Percentiles rank a stretch among this genome's conserved stretches.
These are phyloP conservation scores for Limnomonas spitsbergensis DNA, from an alignment of 139 green algal genomes.

Conservation along the genomic window DNA sequence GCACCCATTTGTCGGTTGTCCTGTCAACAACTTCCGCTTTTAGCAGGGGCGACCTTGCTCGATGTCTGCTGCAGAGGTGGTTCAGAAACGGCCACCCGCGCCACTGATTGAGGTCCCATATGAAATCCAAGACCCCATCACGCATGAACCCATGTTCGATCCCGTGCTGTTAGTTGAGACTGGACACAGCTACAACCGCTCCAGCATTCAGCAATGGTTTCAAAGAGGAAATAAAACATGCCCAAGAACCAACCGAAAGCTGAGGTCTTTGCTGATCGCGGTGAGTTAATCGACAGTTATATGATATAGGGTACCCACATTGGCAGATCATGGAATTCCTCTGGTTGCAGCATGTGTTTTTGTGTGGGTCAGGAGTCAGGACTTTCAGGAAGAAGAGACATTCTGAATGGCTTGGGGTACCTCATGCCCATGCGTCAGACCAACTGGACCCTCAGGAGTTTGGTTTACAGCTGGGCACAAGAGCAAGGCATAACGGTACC, in stretches of 20 bases:
- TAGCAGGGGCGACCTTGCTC: background rate
- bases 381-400: too few relatives aligned
- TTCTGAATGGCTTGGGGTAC: too few relatives aligned
- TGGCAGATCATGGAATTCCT: too few relatives aligned
- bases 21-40: background rate
- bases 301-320: background rate
- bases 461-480: slow-evolving; percentile 7
- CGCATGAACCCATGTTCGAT: slow-evolving; percentile 10
- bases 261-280: slow-evolving; percentile 8
- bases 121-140: slow-evolving; percentile 11
- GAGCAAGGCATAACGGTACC: slow-evolving; percentile 11
- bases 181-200: slow-evolving; percentile 8
- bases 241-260: slow-evolving; percentile 19
- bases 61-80: background rate
- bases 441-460: slow-evolving; percentile 14
- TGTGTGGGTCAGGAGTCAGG: too few relatives aligned
- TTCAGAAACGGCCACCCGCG: background rate
- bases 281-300: background rate
- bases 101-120: slow-evolving; percentile 6
- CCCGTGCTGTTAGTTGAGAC: slow-evolving; percentile 19
- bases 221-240: slow-evolving; percentile 11
- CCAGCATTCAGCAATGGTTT: slow-evolving; percentile 6
- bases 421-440: too few relatives aligned
- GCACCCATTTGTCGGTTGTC: background rate
- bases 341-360: too few relatives aligned